These are phyloP conservation scores for Colletotrichum sp. DNA, from an alignment of 2,329 filamentous ascomycete genomes.

Conservation along the genomic window DNA sequence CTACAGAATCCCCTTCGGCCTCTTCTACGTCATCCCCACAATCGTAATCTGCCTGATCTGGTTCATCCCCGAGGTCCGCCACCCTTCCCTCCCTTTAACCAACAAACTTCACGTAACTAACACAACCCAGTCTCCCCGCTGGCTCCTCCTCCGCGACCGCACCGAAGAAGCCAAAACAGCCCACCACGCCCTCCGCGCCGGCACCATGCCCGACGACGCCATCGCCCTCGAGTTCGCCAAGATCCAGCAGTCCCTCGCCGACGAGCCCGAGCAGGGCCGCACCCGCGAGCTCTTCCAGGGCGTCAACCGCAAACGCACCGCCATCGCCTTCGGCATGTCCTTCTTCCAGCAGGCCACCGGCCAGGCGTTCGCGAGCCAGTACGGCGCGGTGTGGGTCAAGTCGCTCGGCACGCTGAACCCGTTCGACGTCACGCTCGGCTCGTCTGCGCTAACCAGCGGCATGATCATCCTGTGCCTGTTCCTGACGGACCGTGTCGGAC, in stretches of 20 bases:
- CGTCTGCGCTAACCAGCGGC: not conserved
- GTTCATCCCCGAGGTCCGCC: conserved; percentile 31
- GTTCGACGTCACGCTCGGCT: conserved; percentile 26
- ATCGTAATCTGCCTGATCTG: conserved; percentile 29
- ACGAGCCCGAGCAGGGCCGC: conserved; percentile 15
- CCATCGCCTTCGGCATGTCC: conserved; percentile 27
- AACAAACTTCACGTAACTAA: not conserved
- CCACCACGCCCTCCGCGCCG: conserved; percentile 27
- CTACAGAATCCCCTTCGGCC: conserved; percentile 38
- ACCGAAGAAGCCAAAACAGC: conserved; percentile 31
- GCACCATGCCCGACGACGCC: conserved; percentile 26
- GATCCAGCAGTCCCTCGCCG: conserved; percentile 8
- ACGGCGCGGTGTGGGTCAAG: conserved; percentile 31
- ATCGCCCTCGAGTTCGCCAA: conserved; percentile 25
- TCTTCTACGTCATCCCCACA: conserved; percentile 37
- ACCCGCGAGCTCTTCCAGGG: conserved; percentile 30
- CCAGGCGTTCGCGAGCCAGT: conserved; percentile 24
- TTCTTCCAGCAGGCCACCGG: conserved; percentile 27
- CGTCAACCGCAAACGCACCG: conserved; percentile 29
- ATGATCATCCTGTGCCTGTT: conserved; percentile 1
- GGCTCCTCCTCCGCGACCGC: conserved; percentile 32
- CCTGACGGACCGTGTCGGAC: conserved; percentile 4
- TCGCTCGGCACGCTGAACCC: conserved; percentile 31
- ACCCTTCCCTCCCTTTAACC: not conserved
- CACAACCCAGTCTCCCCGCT: conserved; percentile 26